Conservation (phyloP, 805 yeast species). For the Phaffomyces thermotolerans region DNA sequence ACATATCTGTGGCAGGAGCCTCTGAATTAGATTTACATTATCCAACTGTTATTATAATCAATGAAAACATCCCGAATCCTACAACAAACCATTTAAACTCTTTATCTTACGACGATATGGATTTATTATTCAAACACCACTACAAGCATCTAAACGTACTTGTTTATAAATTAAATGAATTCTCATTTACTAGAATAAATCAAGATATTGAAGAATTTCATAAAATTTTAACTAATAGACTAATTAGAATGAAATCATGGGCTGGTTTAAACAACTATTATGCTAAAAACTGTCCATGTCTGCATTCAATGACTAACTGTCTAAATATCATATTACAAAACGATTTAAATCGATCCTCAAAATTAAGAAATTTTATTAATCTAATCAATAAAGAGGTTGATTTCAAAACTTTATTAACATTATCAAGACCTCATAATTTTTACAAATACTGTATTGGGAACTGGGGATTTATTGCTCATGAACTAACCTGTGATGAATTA, state of each 20-base stretch:
- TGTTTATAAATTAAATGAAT: constrained; percentile 11
- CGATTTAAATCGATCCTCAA: constrained; percentile 8
- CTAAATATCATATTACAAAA: constrained; percentile 19
- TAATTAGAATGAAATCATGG: constrained; percentile 35
- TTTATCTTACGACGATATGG: constrained; percentile 8
- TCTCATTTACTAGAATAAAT: constrained; percentile 15
- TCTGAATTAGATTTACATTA: constrained; percentile 23
- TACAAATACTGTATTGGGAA: constrained; percentile 37
- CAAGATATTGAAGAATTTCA: constrained; percentile 16
- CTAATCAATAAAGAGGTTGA: constrained; percentile 25
- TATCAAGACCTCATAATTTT: constrained; percentile 22
- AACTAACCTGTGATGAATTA: constrained; percentile 56
- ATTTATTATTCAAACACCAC: constrained; percentile 13
- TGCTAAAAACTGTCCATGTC: constrained; percentile 16
- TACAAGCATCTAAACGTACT: constrained; percentile 21
- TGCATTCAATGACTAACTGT: constrained; percentile 31
- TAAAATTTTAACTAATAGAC: constrained; percentile 22
- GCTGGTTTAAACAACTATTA: constrained; percentile 28
- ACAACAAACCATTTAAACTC: constrained; percentile 6
- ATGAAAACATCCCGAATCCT: constrained; percentile 7
- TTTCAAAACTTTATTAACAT: constrained; percentile 18
- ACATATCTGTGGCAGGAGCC: constrained; percentile 17
- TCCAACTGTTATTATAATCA: constrained; percentile 20
- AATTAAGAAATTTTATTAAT: constrained; percentile 14
- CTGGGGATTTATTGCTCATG: constrained; percentile 71